These are phyloP conservation scores for Inga laurina DNA, from an alignment of 306 rosid genomes.

Conservation along the genomic window DNA sequence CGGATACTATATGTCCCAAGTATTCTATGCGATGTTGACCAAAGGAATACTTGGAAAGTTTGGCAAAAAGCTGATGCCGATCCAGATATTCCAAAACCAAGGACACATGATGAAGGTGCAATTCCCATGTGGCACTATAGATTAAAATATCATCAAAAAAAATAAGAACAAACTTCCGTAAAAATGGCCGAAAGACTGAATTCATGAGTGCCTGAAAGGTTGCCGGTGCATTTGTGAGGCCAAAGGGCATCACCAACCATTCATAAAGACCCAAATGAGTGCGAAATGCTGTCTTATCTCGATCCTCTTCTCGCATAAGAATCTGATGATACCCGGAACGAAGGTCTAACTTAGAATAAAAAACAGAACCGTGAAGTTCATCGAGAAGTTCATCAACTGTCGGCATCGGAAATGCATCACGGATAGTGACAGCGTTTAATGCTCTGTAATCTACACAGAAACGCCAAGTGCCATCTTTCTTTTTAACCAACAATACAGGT, in stretches of 20 bases:
- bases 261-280: background rate
- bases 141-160: too few relatives aligned
- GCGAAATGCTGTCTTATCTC: background rate
- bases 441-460: background rate
- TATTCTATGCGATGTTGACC: background rate
- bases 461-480: background rate
- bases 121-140: background rate
- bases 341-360: background rate
- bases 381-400: background rate
- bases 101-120: rapidly evolving
- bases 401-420: background rate
- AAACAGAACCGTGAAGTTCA: background rate
- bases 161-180: too few relatives aligned
- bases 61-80: background rate
- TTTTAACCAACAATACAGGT: background rate
- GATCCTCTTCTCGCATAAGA: background rate
- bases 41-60: background rate
- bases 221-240: background rate
- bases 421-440: background rate
- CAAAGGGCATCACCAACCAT: background rate
- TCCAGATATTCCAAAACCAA: rapidly evolving
- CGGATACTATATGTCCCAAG: background rate
- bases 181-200: background rate
- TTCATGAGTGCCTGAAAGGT: background rate
- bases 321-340: background rate